These are phyloP conservation scores for Eutypella sp. DNA, from an alignment of 2,329 filamentous ascomycete species.

Conservation along the genomic window DNA sequence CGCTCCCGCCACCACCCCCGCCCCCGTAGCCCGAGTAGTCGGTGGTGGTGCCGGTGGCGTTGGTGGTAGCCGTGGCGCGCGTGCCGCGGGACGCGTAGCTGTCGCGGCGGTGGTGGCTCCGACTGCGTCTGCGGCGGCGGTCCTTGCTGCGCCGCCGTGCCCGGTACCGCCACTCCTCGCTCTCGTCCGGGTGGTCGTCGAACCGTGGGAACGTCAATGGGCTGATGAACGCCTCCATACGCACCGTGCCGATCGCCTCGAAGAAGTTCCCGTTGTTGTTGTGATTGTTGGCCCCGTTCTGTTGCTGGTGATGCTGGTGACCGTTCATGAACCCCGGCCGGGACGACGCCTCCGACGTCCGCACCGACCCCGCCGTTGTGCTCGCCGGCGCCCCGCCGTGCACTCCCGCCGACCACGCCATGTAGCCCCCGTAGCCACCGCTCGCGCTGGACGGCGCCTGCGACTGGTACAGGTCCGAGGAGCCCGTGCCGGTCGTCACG, in stretches of 20 bases:
- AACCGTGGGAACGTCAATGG: conserved; percentile 48
- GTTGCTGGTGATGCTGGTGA: too few species aligned
- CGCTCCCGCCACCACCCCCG: conserved; percentile 36
- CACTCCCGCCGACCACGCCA: conserved; percentile 32
- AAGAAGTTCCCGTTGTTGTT: conserved; percentile 58
- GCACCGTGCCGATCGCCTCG: conserved; percentile 81
- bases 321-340: too few species aligned
- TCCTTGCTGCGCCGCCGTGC: conserved; percentile 53
- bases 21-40: conserved; percentile 41
- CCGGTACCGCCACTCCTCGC: conserved; percentile 44
- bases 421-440: too few species aligned
- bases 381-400: too few species aligned
- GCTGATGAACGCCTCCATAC: conserved; percentile 95
- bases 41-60: background rate
- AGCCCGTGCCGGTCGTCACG: conserved; percentile 32
- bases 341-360: conserved; percentile 53
- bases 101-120: conserved; percentile 49
- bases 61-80: conserved; percentile 34
- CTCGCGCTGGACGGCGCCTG: conserved; percentile 39
- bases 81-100: conserved; percentile 43
- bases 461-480: conserved; percentile 58
- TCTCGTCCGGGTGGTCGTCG: conserved; percentile 43
- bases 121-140: conserved; percentile 45
- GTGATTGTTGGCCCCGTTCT: too few species aligned
- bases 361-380: conserved; percentile 39